phyloP scores from a whole-genome alignment of 768 basidiomycete species.

The Hericium coralloides region DNA sequence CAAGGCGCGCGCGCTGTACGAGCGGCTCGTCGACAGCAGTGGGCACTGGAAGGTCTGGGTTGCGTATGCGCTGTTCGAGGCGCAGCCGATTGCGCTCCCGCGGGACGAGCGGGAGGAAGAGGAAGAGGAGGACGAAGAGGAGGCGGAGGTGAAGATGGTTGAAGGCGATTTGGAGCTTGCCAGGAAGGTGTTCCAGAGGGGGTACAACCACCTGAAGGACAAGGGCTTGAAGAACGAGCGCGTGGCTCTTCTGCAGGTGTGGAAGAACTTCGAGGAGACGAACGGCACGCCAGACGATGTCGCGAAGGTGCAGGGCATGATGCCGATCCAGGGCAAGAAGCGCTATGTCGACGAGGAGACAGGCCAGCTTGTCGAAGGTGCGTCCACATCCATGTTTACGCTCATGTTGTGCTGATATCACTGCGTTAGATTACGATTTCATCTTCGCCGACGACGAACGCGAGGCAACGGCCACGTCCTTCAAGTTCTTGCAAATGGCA shows the following conservation, averaged over 20 bases:
- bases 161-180: slow-evolving; percentile 67
- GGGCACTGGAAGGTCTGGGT: slow-evolving; percentile 98
- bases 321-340: slow-evolving; percentile 85
- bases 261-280: slow-evolving; percentile 89
- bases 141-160: slow-evolving; percentile 42
- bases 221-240: slow-evolving; percentile 89
- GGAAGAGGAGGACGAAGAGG: slow-evolving; percentile 51
- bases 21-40: slow-evolving; percentile 75
- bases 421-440: slow-evolving; percentile 78
- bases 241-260: slow-evolving; percentile 84
- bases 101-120: slow-evolving; percentile 63
- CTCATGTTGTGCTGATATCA: background rate
- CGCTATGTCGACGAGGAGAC: slow-evolving; percentile 79
- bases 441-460: slow-evolving; percentile 95
- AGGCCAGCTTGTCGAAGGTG: slow-evolving; percentile 81
- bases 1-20: slow-evolving; percentile 76
- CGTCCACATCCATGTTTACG: slow-evolving; percentile 15
- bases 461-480: slow-evolving; percentile 85
- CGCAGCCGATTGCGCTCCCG: slow-evolving; percentile 58
- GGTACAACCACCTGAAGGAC: slow-evolving; percentile 78
- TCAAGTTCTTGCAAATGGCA: slow-evolving; percentile 94
- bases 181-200: slow-evolving; percentile 75
- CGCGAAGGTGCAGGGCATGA: slow-evolving; percentile 81
- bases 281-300: slow-evolving; percentile 68
- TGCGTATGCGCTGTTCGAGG: slow-evolving; percentile 89